Evolutionary conservation across 768 basidiomycete species (phyloP), one percentile per base, ranked within the genome.

Genomic region (Agaricus sinodeliciosus): DNA sequence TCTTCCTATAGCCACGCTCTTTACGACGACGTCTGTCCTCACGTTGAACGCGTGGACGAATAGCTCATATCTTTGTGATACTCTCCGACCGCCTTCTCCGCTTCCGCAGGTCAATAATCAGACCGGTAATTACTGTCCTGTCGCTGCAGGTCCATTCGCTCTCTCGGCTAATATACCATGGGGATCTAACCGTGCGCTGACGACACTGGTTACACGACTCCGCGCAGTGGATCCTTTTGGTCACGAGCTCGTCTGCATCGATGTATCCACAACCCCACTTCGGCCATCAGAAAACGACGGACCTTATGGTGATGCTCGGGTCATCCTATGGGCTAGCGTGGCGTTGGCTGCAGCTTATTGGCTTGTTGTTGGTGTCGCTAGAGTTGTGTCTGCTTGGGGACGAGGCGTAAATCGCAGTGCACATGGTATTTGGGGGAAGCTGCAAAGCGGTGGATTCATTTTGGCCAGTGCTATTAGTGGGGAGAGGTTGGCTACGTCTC

Each of bases 391-490:
- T 8, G 93, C 94, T 0, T 94, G 90, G 90, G 77, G 83, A 31
- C 76, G 91, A 56, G 87, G 87, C 34, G 69, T 78, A 12, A 70
- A 79, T 39, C 72, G 84, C 62, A 74, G 79, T 27, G 80, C 80
- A 39, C 70, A 75, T 31, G 80, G 85, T 26, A 54, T 85, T 49
- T 83, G 88, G 85, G 69, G 81, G 42, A 77, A 85, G 62, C 74
- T 88, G 12, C 86, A 94, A 62, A 88, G 88, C 67, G 83, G 82
- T 7, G 90, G 94, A 5, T 91, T 91, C 60, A 85, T 97, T 60
- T 70, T 95, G 37, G 89, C 92, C 16, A 94, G 94, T 68, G 92
- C 94, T 0, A 81, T 95, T 59, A 94, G 93, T 51, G 96, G 95
- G 4, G 93, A 94, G 65, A 79, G 89, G 35, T 74, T 98, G 35